These are phyloP conservation scores for Obelidium mucronatum DNA, from an alignment of 192 early-diverging fungal genomes.

Conservation along the genomic window DNA sequence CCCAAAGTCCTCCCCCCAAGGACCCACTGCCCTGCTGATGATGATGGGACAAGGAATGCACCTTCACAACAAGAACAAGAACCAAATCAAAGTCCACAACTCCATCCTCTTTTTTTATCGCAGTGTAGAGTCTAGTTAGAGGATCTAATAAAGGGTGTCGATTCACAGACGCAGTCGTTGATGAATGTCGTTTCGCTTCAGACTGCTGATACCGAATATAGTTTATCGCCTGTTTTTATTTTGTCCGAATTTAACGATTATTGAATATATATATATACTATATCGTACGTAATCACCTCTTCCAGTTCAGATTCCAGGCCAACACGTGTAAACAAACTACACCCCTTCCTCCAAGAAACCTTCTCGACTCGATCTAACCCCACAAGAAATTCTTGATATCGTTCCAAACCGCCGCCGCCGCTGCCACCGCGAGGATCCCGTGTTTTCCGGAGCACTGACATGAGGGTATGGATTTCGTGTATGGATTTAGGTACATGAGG, in stretches of 20 bases:
- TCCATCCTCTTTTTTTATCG: background rate
- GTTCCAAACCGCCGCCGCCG: background rate
- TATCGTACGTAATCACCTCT: slow-evolving; percentile 3
- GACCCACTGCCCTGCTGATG: no score
- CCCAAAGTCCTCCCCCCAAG: background rate
- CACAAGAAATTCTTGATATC: background rate
- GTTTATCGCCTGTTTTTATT: slow-evolving; percentile 8
- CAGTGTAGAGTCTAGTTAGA: background rate
- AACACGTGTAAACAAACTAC: background rate
- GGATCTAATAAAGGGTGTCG: background rate
- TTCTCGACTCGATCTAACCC: background rate
- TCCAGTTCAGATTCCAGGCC: slow-evolving; percentile 4
- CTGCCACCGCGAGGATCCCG: no score
- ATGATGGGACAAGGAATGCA: background rate
- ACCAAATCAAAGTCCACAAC: slow-evolving; percentile 6
- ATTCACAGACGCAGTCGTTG: no score
- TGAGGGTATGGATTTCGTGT: background rate
- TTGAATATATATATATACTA: no score
- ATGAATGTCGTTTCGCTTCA: no score
- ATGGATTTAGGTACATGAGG: no score
- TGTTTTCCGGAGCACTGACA: background rate
- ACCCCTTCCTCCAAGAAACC: background rate
- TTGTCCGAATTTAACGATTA: no score
- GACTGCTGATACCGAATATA: slow-evolving; percentile 10
- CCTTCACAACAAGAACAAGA: background rate